A percentile compares a stretch with the other conserved stretches of the same genome.
phyloP scores from a whole-genome alignment of 495 filamentous ascomycete genomes.

The Aspergillus homomorphus region DNA sequence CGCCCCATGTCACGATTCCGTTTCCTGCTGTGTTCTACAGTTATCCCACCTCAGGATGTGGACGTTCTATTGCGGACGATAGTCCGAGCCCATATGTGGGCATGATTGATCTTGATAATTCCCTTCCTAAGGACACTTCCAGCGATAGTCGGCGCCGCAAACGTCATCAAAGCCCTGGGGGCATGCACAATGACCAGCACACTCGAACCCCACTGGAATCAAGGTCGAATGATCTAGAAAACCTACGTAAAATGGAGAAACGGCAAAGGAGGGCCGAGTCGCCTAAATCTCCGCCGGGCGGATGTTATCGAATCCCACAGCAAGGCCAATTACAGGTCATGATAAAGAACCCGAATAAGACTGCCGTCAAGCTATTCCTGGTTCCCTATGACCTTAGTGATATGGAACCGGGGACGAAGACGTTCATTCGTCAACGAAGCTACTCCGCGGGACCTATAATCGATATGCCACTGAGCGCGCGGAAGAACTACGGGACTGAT shows the following conservation, averaged over 20 bases:
- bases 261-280: constrained; percentile 63
- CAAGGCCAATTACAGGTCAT: constrained; percentile 95
- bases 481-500: constrained; percentile 49
- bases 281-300: constrained; percentile 71
- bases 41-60: constrained; percentile 65
- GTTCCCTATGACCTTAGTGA: constrained; percentile 93
- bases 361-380: constrained; percentile 90
- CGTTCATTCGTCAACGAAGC: constrained; percentile 91
- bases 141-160: constrained; percentile 41
- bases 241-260: constrained; percentile 43
- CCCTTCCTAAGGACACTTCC: constrained; percentile 50
- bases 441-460: constrained; percentile 88
- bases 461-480: constrained; percentile 57
- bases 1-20: constrained; percentile 84
- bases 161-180: constrained; percentile 46
- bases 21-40: constrained; percentile 98
- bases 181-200: constrained; percentile 19
- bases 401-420: constrained; percentile 94
- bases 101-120: constrained; percentile 85
- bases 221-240: constrained; percentile 21
- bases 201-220: constrained; percentile 13
- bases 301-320: constrained; percentile 91
- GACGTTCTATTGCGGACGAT: constrained; percentile 63
- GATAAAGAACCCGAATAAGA: constrained; percentile 96
- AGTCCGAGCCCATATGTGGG: constrained; percentile 96